A percentile compares a stretch with the other conserved stretches of the same genome.
phyloP scores from a whole-genome alignment of 192 early-diverging fungal genomes.

The Linnemannia exigua region DNA sequence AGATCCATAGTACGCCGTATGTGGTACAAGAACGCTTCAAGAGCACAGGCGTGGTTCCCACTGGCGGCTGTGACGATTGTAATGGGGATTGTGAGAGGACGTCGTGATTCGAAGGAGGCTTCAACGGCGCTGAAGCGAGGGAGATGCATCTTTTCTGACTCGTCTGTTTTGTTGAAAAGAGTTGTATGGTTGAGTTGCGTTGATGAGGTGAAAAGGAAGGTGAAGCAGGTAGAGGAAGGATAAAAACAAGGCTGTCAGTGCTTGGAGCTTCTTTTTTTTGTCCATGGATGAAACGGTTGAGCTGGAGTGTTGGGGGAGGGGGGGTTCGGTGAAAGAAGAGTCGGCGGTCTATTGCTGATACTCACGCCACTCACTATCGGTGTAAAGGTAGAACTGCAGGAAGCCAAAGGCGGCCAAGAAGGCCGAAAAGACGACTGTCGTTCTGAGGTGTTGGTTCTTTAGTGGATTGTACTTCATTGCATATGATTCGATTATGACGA shows the following conservation, averaged over 20 bases:
- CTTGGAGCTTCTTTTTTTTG: background rate
- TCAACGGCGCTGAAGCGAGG: slow-evolving; percentile 23
- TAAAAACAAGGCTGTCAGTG: background rate
- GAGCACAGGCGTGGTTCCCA: slow-evolving; percentile 62
- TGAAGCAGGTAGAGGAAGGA: background rate
- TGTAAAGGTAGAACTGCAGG: slow-evolving; percentile 26
- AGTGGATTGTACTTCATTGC: slow-evolving; percentile 5
- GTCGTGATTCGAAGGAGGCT: slow-evolving; percentile 20
- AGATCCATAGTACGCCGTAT: slow-evolving; percentile 25
- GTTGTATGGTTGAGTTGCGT: background rate
- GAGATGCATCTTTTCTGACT: slow-evolving; percentile 1
- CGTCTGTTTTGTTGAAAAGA: background rate
- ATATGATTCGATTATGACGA: background rate
- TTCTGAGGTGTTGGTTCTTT: background rate
- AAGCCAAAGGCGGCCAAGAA: slow-evolving; percentile 8
- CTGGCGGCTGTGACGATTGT: slow-evolving; percentile 67
- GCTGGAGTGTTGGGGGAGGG: background rate
- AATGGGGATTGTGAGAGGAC: slow-evolving; percentile 21
- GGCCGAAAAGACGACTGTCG: background rate
- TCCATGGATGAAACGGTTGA: background rate
- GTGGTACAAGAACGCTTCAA: slow-evolving; percentile 64
- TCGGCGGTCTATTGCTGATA: too few species aligned
- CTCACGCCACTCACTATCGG: background rate
- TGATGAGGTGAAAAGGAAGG: background rate
- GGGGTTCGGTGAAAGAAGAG: background rate